Conservation (phyloP, 2,329 filamentous ascomycete genomes). For the Coleophoma eucalyptorum region DNA sequence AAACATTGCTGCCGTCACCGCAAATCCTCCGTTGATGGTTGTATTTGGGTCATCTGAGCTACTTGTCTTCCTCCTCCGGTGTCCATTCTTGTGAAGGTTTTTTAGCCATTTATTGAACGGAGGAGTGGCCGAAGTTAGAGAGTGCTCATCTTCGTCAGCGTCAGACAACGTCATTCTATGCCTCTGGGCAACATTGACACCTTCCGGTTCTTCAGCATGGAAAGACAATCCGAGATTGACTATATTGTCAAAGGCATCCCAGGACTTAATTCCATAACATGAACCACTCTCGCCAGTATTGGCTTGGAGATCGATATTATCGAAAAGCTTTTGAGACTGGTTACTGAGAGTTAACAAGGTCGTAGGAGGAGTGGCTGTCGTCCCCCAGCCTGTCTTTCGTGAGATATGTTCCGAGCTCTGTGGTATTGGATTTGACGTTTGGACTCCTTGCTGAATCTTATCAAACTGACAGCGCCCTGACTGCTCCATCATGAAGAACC, state of each 20-base stretch:
- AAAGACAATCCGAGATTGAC: slow-evolving; percentile 34
- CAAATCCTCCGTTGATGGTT: slow-evolving; percentile 33
- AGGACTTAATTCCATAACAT: slow-evolving; percentile 26
- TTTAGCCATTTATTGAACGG: slow-evolving; percentile 74
- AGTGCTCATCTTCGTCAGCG: not conserved
- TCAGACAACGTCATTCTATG: not conserved
- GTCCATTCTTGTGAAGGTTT: slow-evolving; percentile 58
- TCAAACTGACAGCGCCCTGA: not conserved
- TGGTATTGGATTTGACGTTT: slow-evolving; percentile 14
- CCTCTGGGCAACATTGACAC: too few species aligned
- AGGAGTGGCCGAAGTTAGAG: slow-evolving; percentile 4
- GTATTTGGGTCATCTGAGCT: slow-evolving; percentile 24
- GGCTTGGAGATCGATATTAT: slow-evolving; percentile 28
- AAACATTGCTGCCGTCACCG: slow-evolving; percentile 6
- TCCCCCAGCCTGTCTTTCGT: slow-evolving; percentile 34
- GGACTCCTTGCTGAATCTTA: too few species aligned
- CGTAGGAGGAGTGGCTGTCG: slow-evolving; percentile 25
- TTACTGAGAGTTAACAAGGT: slow-evolving; percentile 15
- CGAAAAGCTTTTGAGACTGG: slow-evolving; percentile 23
- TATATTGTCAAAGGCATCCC: slow-evolving; percentile 37
- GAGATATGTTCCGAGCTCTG: slow-evolving; percentile 34
- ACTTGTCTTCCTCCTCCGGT: slow-evolving; percentile 35
- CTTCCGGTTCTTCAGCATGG: slow-evolving; percentile 25
- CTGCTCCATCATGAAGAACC: slow-evolving; percentile 21
- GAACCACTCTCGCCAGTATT: slow-evolving; percentile 15